Evolutionary conservation across 495 filamentous ascomycete genomes (phyloP).

Genomic region (Aspergillus bertholletiae): DNA sequence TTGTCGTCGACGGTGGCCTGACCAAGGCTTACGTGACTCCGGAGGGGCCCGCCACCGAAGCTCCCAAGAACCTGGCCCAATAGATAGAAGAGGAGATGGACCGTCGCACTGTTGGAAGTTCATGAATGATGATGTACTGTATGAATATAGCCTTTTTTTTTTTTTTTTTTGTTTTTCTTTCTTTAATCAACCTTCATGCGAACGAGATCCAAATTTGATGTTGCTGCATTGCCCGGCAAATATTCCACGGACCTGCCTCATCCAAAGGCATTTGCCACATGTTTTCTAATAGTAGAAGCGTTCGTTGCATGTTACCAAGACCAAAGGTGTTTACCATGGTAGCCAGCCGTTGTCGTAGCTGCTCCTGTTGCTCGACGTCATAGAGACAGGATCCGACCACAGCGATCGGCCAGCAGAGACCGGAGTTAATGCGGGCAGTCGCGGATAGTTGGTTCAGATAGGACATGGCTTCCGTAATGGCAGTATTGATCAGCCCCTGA

Average conservation of each 20-base stretch:
- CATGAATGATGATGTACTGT: conserved; percentile 16
- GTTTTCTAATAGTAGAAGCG: conserved; percentile 29
- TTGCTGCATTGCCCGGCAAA: conserved; percentile 35
- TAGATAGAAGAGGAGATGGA: conserved; percentile 9
- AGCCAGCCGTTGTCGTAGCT: conserved; percentile 17
- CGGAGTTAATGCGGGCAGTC: conserved; percentile 32
- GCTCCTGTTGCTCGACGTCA: conserved; percentile 17
- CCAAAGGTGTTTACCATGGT: conserved; percentile 31
- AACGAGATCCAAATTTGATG: conserved; percentile 43
- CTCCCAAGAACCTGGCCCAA: conserved; percentile 62
- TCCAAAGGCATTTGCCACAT: conserved; percentile 30
- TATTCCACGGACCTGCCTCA: conserved; percentile 36
- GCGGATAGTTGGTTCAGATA: conserved; percentile 26
- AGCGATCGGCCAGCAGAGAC: conserved; percentile 37
- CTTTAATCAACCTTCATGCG: conserved; percentile 17
- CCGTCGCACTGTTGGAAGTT: background rate
- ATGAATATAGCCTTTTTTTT: conserved; percentile 12
- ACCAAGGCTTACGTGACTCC: conserved; percentile 93
- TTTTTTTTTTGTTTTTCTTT: no score
- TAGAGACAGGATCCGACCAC: conserved; percentile 33
- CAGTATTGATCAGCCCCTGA: conserved; percentile 24
- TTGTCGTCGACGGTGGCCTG: conserved; percentile 97
- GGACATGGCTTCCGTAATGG: conserved; percentile 27
- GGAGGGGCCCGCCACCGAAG: conserved; percentile 68
- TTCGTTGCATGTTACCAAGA: conserved; percentile 36